A percentile compares a stretch with the other conserved stretches of the same genome.
phyloP scores from a whole-genome alignment of 73 alveolate genomes.

The Paramecium bursaria region DNA sequence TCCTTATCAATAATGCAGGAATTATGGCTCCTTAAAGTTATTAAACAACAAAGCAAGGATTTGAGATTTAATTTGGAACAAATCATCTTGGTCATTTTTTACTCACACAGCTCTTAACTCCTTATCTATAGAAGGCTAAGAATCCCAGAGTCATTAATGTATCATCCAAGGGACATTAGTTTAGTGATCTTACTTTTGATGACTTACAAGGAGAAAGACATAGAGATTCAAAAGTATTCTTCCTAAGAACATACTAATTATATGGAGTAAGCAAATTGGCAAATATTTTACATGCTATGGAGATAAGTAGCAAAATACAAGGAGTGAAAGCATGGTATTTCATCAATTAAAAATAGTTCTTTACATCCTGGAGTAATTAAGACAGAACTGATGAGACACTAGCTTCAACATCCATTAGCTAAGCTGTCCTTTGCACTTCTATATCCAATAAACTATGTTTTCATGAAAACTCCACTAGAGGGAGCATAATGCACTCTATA shows the following conservation, averaged over 20 bases:
- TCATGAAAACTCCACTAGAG: slow-evolving; percentile 25
- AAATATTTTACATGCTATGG: slow-evolving; percentile 63
- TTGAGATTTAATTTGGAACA: slow-evolving; percentile 55
- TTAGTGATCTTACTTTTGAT: slow-evolving; percentile 19
- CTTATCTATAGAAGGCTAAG: slow-evolving; percentile 42
- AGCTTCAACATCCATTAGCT: neutral
- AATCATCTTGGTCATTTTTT: slow-evolving; percentile 67
- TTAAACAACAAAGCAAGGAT: slow-evolving; percentile 30
- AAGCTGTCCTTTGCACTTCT: neutral
- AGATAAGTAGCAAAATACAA: slow-evolving; percentile 38
- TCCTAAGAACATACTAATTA: too few relatives aligned
- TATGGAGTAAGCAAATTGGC: slow-evolving; percentile 63
- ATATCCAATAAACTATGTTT: slow-evolving; percentile 17
- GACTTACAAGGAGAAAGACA: slow-evolving; percentile 35
- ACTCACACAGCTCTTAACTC: slow-evolving; percentile 56
- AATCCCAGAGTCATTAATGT: slow-evolving; percentile 65
- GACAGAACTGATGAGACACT: slow-evolving; percentile 63
- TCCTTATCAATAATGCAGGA: slow-evolving; percentile 72
- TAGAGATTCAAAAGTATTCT: slow-evolving; percentile 10
- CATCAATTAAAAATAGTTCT: neutral
- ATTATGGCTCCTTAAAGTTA: slow-evolving; percentile 63
- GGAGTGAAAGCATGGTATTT: slow-evolving; percentile 18
- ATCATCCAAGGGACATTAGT: slow-evolving; percentile 54
- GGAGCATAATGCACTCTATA: slow-evolving; percentile 64
- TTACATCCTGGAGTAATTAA: slow-evolving; percentile 69